phyloP scores from a whole-genome alignment of 140 eudicot genomes.

The Oenanthe javanica region DNA sequence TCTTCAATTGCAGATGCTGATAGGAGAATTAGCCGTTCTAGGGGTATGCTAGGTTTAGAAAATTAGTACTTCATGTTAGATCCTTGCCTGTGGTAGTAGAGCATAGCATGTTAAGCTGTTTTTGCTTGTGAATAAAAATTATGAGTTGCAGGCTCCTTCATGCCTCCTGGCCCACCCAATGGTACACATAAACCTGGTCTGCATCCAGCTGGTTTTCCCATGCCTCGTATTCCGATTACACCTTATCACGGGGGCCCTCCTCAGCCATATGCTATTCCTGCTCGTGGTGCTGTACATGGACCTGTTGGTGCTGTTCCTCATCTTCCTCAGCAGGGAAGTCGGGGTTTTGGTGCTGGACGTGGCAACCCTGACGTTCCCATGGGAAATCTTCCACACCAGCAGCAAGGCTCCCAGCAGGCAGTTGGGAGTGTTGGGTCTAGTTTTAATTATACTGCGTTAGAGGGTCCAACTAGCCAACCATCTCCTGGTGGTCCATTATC shows the following conservation, averaged over 20 bases:
- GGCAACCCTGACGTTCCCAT: conserved; percentile 63
- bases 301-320: conserved; percentile 90
- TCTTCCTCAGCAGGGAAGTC: conserved; percentile 79
- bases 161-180: conserved; percentile 84
- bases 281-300: conserved; percentile 86
- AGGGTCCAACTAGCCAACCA: conserved; percentile 78
- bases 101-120: neutral
- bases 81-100: neutral
- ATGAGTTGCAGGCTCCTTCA: conserved; percentile 49
- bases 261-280: conserved; percentile 94
- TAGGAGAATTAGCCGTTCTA: conserved; percentile 70
- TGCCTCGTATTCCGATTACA: conserved; percentile 81
- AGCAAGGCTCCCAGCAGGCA: conserved; percentile 68
- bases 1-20: conserved; percentile 50
- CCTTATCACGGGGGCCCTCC: conserved; percentile 95
- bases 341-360: conserved; percentile 89
- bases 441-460: conserved; percentile 69
- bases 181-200: conserved; percentile 78
- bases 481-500: conserved; percentile 89
- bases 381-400: conserved; percentile 75
- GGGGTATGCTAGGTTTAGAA: conserved; percentile 44
- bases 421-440: conserved; percentile 68
- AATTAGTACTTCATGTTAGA: neutral
- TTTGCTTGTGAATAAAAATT: neutral
- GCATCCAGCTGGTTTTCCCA: conserved; percentile 77